Conservation (phyloP, 2,329 filamentous ascomycete genomes). For the Diplodia intermedia region DNA sequence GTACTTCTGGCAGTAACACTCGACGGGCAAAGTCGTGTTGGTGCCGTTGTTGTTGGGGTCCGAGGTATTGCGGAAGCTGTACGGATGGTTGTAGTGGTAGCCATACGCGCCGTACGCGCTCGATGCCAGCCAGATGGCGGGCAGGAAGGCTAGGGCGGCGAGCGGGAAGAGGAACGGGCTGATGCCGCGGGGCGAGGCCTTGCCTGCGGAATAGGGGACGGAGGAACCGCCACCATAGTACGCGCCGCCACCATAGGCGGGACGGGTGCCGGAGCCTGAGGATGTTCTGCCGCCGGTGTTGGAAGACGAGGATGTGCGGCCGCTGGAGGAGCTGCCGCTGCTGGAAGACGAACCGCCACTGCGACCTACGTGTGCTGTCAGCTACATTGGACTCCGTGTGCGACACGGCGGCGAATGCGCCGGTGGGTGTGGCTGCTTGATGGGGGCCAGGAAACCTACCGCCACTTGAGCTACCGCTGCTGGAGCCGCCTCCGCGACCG, state of each 20-base stretch:
- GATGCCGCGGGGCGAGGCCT: constrained; percentile 55
- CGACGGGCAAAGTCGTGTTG: constrained; percentile 67
- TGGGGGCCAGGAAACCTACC: constrained; percentile 6
- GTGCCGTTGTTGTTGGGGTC: constrained; percentile 52
- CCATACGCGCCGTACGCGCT: constrained; percentile 63
- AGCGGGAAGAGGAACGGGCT: constrained; percentile 58
- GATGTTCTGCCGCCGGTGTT: constrained; percentile 55
- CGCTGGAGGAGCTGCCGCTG: constrained; percentile 33
- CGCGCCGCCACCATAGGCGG: constrained; percentile 65
- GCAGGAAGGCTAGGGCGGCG: constrained; percentile 64
- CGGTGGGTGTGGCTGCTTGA: not conserved
- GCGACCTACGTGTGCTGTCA: constrained; percentile 34
- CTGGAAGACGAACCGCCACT: constrained; percentile 26
- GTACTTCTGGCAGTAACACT: constrained; percentile 66
- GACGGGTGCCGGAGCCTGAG: constrained; percentile 64
- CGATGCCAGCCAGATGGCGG: constrained; percentile 64
- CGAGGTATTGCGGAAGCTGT: constrained; percentile 58
- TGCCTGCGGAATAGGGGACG: constrained; percentile 67
- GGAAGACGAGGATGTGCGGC: constrained; percentile 40
- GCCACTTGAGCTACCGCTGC: not conserved
- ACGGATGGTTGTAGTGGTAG: constrained; percentile 66
- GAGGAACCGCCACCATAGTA: constrained; percentile 69
- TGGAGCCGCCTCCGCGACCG: constrained; percentile 35
- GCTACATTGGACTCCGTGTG: not conserved
- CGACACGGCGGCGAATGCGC: too few relatives aligned